These are phyloP conservation scores for Rhazya stricta DNA, from an alignment of 257 asterid species.

Conservation along the genomic window DNA sequence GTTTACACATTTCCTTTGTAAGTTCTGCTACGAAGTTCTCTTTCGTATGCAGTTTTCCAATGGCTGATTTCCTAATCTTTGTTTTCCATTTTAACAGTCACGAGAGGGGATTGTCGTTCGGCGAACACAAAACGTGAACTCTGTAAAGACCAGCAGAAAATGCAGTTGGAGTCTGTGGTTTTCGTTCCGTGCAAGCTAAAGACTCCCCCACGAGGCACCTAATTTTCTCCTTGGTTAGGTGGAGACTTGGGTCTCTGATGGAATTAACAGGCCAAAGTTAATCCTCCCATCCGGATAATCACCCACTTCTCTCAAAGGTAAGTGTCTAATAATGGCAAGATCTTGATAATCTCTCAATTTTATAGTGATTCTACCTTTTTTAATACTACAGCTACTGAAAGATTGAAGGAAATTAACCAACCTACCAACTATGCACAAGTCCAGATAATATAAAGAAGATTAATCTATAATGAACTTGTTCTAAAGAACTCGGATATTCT, in stretches of 20 bases:
- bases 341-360: neutral
- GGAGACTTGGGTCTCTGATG: neutral
- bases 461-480: neutral
- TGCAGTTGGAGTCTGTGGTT: neutral
- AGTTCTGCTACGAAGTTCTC: neutral
- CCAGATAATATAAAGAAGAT: neutral
- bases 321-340: neutral
- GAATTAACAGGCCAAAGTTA: neutral
- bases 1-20: neutral
- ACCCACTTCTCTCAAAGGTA: neutral
- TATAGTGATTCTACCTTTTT: neutral
- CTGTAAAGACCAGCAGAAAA: neutral
- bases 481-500: neutral
- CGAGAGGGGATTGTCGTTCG: too few relatives aligned
- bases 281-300: neutral
- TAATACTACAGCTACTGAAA: neutral
- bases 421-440: neutral
- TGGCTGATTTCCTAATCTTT: too few relatives aligned
- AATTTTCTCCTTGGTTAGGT: neutral
- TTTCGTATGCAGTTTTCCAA: neutral
- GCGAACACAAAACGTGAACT: too few relatives aligned
- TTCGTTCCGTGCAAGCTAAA: conserved; percentile 19
- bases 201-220: neutral
- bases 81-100: too few relatives aligned
- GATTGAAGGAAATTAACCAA: neutral